Evolutionary conservation across 305 asterid species (phyloP).

Genomic region (Solanum aculeatissimum): DNA sequence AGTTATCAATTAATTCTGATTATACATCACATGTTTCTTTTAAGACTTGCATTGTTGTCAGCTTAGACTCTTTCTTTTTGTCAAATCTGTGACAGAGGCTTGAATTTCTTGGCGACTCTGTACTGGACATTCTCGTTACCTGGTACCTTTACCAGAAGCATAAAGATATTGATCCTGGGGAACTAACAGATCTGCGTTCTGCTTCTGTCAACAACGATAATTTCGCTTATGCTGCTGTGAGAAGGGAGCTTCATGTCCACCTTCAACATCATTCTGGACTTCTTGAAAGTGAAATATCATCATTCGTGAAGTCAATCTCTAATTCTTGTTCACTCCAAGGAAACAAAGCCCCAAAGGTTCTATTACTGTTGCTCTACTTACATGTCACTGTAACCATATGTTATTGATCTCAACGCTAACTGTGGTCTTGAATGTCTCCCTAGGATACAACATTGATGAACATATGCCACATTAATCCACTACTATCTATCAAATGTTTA

Average conservation of each 20-base stretch:
- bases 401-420: background rate
- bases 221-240: constrained; percentile 82
- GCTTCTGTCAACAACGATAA: constrained; percentile 84
- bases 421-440: background rate
- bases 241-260: constrained; percentile 52
- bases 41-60: background rate
- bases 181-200: constrained; percentile 86
- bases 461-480: background rate
- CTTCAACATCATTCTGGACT: constrained; percentile 51
- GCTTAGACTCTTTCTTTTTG: background rate
- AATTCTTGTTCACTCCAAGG: constrained; percentile 40
- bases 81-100: constrained; percentile 55
- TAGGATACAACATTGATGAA: background rate
- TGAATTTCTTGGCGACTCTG: constrained; percentile 97
- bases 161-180: constrained; percentile 74
- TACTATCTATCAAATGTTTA: background rate
- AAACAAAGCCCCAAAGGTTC: constrained; percentile 73
- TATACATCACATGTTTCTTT: background rate
- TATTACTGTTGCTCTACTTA: background rate
- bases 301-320: constrained; percentile 39
- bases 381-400: background rate
- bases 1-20: background rate
- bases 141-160: constrained; percentile 65
- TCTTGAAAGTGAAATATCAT: constrained; percentile 44
- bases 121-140: constrained; percentile 76